phyloP scores from a whole-genome alignment of 495 filamentous ascomycete genomes.

The Cercophora samala region DNA sequence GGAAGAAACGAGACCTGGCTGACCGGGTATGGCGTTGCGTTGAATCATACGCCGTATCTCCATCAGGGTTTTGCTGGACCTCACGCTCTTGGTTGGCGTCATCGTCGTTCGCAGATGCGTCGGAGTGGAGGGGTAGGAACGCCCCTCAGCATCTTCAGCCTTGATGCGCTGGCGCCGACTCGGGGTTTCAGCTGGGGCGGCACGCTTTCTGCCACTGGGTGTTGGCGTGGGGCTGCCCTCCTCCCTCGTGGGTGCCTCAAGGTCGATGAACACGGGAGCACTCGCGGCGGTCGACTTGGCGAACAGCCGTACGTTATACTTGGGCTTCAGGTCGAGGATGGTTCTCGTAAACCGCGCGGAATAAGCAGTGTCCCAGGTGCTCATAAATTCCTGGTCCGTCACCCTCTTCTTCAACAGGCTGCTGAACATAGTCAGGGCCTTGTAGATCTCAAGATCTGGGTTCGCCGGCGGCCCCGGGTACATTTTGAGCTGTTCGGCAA shows the following conservation, averaged over 20 bases:
- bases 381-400: conserved; percentile 30
- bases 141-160: conserved; percentile 15
- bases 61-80: conserved; percentile 22
- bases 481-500: conserved; percentile 46
- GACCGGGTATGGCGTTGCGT: conserved; percentile 39
- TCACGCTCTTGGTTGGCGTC: background rate
- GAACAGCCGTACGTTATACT: conserved; percentile 36
- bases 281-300: background rate
- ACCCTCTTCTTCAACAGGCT: conserved; percentile 39
- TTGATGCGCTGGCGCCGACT: conserved; percentile 29
- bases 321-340: conserved; percentile 43
- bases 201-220: conserved; percentile 20
- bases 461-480: conserved; percentile 57
- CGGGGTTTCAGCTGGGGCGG: conserved; percentile 9
- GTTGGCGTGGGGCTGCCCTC: conserved; percentile 24
- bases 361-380: conserved; percentile 25
- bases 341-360: conserved; percentile 36
- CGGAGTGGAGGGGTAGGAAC: conserved; percentile 9
- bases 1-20: conserved; percentile 42
- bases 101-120: background rate
- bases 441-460: conserved; percentile 48
- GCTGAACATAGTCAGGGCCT: conserved; percentile 41
- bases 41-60: conserved; percentile 40
- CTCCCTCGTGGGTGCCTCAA: conserved; percentile 19
- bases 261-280: conserved; percentile 28